A percentile compares a stretch with the other conserved stretches of the same genome.
Conservation (phyloP, 345 rosid species). For the Euphorbia lathyris region DNA sequence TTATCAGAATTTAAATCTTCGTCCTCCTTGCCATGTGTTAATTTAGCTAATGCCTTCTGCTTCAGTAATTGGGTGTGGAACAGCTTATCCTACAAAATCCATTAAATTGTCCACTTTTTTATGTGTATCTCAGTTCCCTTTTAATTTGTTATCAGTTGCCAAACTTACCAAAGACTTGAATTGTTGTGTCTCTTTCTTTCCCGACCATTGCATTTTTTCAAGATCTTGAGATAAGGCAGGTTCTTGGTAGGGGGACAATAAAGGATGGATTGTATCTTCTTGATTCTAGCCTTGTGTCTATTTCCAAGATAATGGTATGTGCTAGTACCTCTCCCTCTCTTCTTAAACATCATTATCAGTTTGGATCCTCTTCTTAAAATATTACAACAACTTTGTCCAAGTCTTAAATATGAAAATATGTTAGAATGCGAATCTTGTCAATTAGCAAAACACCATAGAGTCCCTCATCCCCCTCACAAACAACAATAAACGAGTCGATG, state of each 20-base stretch:
- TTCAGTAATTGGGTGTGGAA: too few relatives aligned
- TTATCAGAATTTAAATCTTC: too few relatives aligned
- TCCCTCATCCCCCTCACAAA: neutral
- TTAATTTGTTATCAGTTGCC: neutral
- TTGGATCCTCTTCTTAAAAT: neutral
- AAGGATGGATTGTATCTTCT: too few relatives aligned
- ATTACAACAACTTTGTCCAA: neutral
- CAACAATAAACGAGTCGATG: neutral
- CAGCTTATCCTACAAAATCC: too few relatives aligned
- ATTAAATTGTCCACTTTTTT: neutral
- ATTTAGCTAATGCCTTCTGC: too few relatives aligned
- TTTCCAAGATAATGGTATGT: too few relatives aligned
- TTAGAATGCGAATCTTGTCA: slow-evolving; percentile 6
- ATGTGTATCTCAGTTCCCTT: neutral
- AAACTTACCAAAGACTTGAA: neutral
- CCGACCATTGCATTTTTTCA: too few relatives aligned
- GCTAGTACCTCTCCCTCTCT: too few relatives aligned
- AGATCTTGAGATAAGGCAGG: too few relatives aligned
- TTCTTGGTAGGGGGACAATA: too few relatives aligned
- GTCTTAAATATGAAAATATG: neutral
- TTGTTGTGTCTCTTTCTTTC: neutral
- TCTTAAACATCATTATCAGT: neutral
- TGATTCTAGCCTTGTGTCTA: too few relatives aligned
- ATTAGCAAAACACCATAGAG: neutral
- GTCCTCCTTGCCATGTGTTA: too few relatives aligned